Percentiles rank a stretch among this genome's conserved stretches.
phyloP scores from a whole-genome alignment of 2,329 filamentous ascomycete genomes.

The Helicocarpus griseus region DNA sequence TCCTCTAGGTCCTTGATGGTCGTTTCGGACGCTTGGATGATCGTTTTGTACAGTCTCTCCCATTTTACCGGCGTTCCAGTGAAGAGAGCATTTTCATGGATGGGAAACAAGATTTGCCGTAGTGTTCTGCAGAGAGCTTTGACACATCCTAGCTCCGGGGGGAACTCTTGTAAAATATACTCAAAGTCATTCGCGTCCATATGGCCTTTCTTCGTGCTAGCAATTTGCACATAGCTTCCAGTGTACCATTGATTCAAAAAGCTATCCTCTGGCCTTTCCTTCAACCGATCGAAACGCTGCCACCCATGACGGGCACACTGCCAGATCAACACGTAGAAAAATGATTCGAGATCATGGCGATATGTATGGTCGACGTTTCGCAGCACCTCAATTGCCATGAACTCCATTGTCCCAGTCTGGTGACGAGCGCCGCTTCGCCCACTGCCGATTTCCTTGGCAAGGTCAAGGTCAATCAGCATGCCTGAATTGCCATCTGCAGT shows the following conservation, averaged over 20 bases:
- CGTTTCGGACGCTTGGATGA: background rate
- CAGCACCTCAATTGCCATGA: constrained; percentile 29
- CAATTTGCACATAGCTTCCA: constrained; percentile 12
- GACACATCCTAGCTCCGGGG: background rate
- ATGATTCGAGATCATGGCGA: constrained; percentile 24
- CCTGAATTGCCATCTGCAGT: constrained; percentile 13
- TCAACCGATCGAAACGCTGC: background rate
- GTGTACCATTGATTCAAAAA: constrained; percentile 16
- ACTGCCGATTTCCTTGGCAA: constrained; percentile 20
- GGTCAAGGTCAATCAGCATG: constrained; percentile 28
- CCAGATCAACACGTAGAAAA: constrained; percentile 20
- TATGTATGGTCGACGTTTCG: constrained; percentile 22
- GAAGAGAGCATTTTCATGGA: background rate
- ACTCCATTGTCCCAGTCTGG: constrained; percentile 17
- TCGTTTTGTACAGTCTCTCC: background rate
- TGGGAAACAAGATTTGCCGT: background rate
- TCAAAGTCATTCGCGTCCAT: background rate
- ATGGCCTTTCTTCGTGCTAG: background rate
- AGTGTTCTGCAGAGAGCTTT: background rate
- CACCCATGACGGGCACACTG: background rate
- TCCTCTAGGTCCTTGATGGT: no score
- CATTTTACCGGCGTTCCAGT: background rate
- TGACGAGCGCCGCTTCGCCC: constrained; percentile 6
- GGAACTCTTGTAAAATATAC: background rate
- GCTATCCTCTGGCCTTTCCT: background rate